Base-by-base conservation (phyloP, 768 basidiomycete genomes). In the Tricholoma flavovirens region DNA sequence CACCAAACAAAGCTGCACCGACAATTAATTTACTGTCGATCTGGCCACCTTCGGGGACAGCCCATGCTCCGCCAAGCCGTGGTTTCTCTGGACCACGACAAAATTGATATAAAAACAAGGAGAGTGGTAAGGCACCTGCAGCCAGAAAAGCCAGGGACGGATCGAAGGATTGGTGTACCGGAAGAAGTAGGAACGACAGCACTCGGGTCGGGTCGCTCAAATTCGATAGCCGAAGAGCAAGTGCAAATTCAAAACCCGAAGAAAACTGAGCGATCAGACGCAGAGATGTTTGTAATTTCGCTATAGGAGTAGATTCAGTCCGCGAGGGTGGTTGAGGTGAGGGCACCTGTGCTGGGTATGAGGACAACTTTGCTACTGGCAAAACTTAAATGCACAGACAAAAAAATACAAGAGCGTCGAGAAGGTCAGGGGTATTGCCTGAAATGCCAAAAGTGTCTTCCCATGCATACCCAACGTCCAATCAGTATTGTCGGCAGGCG, bases 1-100 rank as follows among this genome's bases (percentile, higher is more conserved):
- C 57, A 49, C 84, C 84, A 65, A 86, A 86, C 35, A 83, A 58
- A 15, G 77, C 73, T 10, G 82, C 75, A 19, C 84, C 84, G 29
- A 63, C 54, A 7, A 86, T 43, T 26, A 86, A 72, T 57, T 65
- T 75, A 22, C 57, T 49, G 60, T 86, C 79, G 15, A 86, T 69
- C 32, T 65, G 59, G 15, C 69, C 71, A 32, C 60, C 67, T 30
- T 71, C 71, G 4, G 77, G 76, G 22, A 81, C 69, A 6, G 68
- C 65, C 75, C 77, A 79, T 45, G 54, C 56, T 2, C 78, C 81
- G 58, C 79, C 78, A 15, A 81, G 71, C 22, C 67, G 63, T 1
- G 80, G 75, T 15, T 63, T 59, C 50, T 73, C 71, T 17, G 67
- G 61, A 32, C 75, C 72, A 33, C 74, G 71, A 21, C 69, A 74